Conservation (phyloP, 495 filamentous ascomycete species). For the Delitschia confertaspora region DNA sequence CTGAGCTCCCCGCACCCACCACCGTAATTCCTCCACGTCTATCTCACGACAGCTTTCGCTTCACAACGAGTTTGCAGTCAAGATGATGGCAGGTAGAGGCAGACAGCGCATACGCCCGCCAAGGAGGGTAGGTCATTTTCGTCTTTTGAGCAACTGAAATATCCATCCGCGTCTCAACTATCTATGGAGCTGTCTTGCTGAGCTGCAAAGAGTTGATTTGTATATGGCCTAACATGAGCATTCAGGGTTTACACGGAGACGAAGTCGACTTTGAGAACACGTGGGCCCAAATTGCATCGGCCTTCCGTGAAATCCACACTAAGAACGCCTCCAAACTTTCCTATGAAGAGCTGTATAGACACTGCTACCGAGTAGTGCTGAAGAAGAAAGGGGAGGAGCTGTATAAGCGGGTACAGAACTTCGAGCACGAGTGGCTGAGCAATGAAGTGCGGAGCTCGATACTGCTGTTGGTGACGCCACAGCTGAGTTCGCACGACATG, state of each 20-base stretch:
- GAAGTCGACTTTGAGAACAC: constrained; percentile 68
- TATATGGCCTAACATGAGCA: background rate
- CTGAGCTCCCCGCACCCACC: too few relatives aligned
- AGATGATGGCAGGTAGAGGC: constrained; percentile 57
- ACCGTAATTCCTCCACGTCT: too few relatives aligned
- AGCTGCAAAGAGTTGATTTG: background rate
- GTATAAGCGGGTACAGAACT: constrained; percentile 66
- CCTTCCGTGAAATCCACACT: constrained; percentile 77
- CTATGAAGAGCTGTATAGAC: constrained; percentile 92
- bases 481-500: constrained; percentile 35
- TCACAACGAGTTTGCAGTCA: constrained; percentile 12
- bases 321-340: constrained; percentile 85
- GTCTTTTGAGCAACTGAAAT: constrained; percentile 13
- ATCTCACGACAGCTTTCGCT: too few relatives aligned
- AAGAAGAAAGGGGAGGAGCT: constrained; percentile 78
- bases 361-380: constrained; percentile 91
- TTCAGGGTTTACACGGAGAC: constrained; percentile 48
- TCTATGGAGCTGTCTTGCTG: background rate
- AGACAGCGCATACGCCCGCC: constrained; percentile 65
- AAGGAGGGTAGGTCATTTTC: constrained; percentile 49
- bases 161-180: background rate
- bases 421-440: constrained; percentile 73
- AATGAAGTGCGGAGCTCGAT: constrained; percentile 58
- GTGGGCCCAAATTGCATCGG: constrained; percentile 65
- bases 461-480: constrained; percentile 50